Evolutionary conservation across 225 moss, liverwort and hornwort genomes (phyloP).

Genomic region (Rhytidiadelphus loreus): DNA sequence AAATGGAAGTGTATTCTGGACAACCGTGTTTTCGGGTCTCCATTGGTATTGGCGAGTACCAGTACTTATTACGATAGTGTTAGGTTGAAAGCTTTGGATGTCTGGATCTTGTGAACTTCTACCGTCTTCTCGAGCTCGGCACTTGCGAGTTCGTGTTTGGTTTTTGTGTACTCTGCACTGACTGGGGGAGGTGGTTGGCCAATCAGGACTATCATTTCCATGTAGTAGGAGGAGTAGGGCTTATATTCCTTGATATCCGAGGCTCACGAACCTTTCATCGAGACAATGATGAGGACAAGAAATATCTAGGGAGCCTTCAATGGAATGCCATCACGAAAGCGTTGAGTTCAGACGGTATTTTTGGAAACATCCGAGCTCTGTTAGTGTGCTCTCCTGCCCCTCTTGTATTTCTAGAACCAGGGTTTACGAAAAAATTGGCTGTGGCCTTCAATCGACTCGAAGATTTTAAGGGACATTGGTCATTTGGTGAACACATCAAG

Average conservation of each 20-base stretch:
- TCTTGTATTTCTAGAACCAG: constrained; percentile 75
- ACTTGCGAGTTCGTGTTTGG: background rate
- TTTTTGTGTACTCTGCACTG: background rate
- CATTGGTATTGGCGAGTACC: background rate
- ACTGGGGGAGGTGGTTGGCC: background rate
- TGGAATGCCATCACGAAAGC: constrained; percentile 62
- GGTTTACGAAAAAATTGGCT: constrained; percentile 46
- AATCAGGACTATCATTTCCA: constrained; percentile 87
- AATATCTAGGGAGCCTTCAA: constrained; percentile 57
- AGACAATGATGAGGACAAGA: constrained; percentile 19
- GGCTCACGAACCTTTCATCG: constrained; percentile 89
- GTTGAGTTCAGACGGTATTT: constrained; percentile 47
- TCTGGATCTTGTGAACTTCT: background rate
- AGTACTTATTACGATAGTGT: background rate
- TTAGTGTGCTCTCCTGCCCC: constrained; percentile 86
- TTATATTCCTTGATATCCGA: constrained; percentile 86
- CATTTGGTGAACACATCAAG: constrained; percentile 51
- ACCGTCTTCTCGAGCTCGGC: background rate
- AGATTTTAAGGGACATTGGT: constrained; percentile 97
- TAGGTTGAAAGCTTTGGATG: background rate
- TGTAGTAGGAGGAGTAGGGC: constrained; percentile 69
- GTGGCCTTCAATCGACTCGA: constrained; percentile 49
- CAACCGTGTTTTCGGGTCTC: background rate
- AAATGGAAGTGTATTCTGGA: background rate
- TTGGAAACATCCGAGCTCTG: constrained; percentile 44